Base-by-base conservation (phyloP, 768 basidiomycete genomes). In the Psilocybe tampanensis region DNA sequence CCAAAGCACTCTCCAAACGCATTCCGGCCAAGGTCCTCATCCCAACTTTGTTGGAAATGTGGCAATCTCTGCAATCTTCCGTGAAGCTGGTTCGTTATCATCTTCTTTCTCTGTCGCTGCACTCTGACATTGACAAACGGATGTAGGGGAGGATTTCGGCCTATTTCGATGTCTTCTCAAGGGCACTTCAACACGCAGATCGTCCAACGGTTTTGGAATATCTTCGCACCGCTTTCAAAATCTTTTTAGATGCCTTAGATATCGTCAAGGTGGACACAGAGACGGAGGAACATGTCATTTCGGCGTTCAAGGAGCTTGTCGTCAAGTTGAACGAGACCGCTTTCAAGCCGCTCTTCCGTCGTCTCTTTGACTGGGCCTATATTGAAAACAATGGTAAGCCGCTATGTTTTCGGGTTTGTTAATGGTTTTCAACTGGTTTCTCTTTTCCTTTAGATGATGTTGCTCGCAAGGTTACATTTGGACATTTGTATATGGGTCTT, bases 351-450 rank as follows among this genome's bases (percentile, higher is more conserved):
- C 75, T 98, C 15, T 96, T 98, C 82, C 86, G 94, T 53, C 86
- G 88, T 52, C 71, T 95, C 55, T 94, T 92, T 65, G 97, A 99
- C 68, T 99, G 97, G 97, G 94, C 94, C 0, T 95, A 95, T 64
- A 81, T 80, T 1, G 76, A 77, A 55, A 81, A 80, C 24, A 65
- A 67, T 22, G 72, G 86, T 86, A 64, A 29, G 78, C 70, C 8
- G 4, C 36, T 39, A 4, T 39, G 47, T 41, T n/a, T 11, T 17
- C 33, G n/a, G n/a, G n/a, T n/a, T n/a, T n/a, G n/a, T n/a, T n/a
- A n/a, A n/a, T n/a, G n/a, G n/a, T 45, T 1, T 42, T 42, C 26
- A 2, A 18, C 21, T 45, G 32, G 2, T 36, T 21, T 55, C 60
- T 47, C n/a, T 39, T 41, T 47, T n/a, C 18, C 8, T 44, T 49